Conservation (phyloP, 345 rosid species). For the Excoecaria cochinchinensis region DNA sequence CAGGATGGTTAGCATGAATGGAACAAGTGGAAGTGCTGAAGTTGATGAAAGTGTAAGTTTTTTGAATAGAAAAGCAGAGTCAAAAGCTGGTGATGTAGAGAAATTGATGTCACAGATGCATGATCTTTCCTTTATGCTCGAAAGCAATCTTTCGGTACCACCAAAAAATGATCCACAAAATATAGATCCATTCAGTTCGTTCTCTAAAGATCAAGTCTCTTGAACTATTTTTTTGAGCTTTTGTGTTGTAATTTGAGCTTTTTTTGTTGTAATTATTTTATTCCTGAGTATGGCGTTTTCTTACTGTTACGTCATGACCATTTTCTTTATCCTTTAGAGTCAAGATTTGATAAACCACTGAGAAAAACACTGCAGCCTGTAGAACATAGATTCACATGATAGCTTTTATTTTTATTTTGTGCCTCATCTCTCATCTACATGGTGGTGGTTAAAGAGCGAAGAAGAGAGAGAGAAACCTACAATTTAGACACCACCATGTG, state of each 20-base stretch:
- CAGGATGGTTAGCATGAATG: conserved; percentile 36
- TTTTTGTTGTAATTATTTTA: not conserved
- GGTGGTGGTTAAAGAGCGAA: no score
- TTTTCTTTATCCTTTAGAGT: not conserved
- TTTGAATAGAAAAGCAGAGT: conserved; percentile 16
- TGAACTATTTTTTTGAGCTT: not conserved
- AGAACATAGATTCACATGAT: no score
- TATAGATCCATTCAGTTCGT: conserved; percentile 13
- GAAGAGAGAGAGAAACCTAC: not conserved
- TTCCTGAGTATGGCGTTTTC: not conserved
- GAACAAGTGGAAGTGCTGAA: conserved; percentile 28
- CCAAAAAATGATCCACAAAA: conserved; percentile 18
- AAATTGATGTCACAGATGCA: conserved; percentile 73
- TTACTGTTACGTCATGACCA: not conserved
- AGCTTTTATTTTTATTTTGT: no score
- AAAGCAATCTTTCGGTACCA: conserved; percentile 57
- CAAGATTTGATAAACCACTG: not conserved
- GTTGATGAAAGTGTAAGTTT: conserved; percentile 8
- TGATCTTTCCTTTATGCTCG: conserved; percentile 89
- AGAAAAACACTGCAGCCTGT: no score
- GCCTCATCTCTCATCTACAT: no score
- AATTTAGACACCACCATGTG: not conserved
- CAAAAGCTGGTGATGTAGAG: conserved; percentile 44
- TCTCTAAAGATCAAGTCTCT: conserved; percentile 15
- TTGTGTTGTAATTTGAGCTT: not conserved